Conservation (phyloP, 169 alveolate species). For the Blepharisma undulans region DNA sequence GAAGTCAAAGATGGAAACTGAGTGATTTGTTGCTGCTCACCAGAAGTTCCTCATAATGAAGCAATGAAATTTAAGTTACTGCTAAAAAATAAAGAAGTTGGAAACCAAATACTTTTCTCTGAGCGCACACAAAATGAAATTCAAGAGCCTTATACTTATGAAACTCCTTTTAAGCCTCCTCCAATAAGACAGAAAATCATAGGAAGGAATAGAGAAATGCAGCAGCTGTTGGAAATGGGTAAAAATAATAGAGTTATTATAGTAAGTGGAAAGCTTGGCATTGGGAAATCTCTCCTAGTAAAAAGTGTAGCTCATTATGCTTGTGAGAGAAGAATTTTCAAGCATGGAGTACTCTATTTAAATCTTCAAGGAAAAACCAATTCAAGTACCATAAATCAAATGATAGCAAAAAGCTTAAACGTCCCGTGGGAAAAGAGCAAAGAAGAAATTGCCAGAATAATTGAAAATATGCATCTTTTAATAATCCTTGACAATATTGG, state of each 20-base stretch:
- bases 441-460: neutral
- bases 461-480: conserved; percentile 19
- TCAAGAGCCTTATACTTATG: neutral
- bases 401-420: neutral
- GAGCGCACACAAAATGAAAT: neutral
- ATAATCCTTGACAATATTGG: conserved; percentile 28
- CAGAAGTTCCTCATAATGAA: conserved; percentile 36
- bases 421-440: neutral
- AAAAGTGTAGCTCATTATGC: conserved; percentile 57
- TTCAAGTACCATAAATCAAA: neutral
- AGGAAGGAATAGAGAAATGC: conserved; percentile 6
- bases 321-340: conserved; percentile 49
- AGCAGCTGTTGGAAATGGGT: neutral
- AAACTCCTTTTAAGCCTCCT: neutral
- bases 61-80: neutral
- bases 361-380: conserved; percentile 39
- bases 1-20: neutral
- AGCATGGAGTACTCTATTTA: conserved; percentile 58
- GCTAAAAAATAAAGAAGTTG: neutral
- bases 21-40: conserved; percentile 34
- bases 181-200: neutral
- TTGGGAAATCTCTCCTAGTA: conserved; percentile 58
- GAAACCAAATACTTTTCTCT: neutral
- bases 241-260: conserved; percentile 41
- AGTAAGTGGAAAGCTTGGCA: conserved; percentile 53